phyloP scores from a whole-genome alignment of 192 early-diverging fungal genomes.

The Coemansia sp. region DNA sequence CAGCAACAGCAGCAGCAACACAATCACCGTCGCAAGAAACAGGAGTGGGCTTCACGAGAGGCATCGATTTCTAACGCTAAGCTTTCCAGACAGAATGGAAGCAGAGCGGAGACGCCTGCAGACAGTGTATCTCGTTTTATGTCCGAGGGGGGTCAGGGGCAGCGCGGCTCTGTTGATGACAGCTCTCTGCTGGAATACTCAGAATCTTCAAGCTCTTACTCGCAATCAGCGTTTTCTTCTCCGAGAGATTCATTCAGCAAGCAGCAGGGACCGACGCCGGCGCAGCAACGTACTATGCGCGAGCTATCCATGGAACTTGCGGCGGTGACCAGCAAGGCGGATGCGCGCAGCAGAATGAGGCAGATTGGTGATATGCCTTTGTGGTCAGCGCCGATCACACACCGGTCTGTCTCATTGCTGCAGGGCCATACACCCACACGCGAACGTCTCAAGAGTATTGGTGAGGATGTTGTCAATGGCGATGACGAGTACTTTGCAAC shows the following conservation, averaged over 20 bases:
- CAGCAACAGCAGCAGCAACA: slow-evolving; percentile 20
- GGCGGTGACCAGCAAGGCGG: slow-evolving; percentile 7
- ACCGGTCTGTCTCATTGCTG: slow-evolving; percentile 43
- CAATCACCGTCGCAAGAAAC: slow-evolving; percentile 23
- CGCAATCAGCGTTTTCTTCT: slow-evolving; percentile 29
- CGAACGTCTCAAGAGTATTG: slow-evolving; percentile 42
- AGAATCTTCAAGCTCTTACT: slow-evolving; percentile 19
- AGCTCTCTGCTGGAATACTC: slow-evolving; percentile 23
- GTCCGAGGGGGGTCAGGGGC: slow-evolving; percentile 10
- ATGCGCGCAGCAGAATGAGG: slow-evolving; percentile 21
- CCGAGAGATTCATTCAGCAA: slow-evolving; percentile 34
- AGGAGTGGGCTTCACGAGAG: slow-evolving; percentile 31
- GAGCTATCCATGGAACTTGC: slow-evolving; percentile 37
- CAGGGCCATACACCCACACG: slow-evolving; percentile 16
- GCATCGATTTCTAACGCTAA: slow-evolving; percentile 8
- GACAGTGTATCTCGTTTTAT: slow-evolving; percentile 14
- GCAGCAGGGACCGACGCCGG: slow-evolving; percentile 9
- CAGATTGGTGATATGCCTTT: slow-evolving; percentile 23
- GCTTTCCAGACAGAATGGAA: slow-evolving; percentile 21
- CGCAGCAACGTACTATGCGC: slow-evolving; percentile 30
- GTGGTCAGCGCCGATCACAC: slow-evolving; percentile 35
- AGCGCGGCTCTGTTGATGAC: slow-evolving; percentile 41
- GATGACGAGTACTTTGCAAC: slow-evolving; percentile 4
- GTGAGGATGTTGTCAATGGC: slow-evolving; percentile 24
- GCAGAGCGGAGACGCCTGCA: slow-evolving; percentile 14